A percentile compares a stretch with the other conserved stretches of the same genome.
These are phyloP conservation scores for Linnemannia exigua DNA, from an alignment of 192 early-diverging fungal species.

Conservation along the genomic window DNA sequence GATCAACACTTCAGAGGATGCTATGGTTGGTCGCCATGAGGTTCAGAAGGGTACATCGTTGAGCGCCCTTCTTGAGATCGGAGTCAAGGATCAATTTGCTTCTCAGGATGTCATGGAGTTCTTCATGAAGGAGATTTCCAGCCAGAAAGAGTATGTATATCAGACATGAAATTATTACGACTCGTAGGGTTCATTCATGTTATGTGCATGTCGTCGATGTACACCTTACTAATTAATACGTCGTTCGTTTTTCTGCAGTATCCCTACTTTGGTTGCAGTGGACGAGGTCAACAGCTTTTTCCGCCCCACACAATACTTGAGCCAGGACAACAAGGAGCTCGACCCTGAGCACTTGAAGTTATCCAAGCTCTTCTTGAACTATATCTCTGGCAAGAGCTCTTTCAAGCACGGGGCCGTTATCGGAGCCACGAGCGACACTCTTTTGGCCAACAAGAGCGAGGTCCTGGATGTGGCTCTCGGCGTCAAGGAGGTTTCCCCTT, in stretches of 20 bases:
- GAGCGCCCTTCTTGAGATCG: conserved; percentile 54
- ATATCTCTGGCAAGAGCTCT: conserved; percentile 61
- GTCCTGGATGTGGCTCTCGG: conserved; percentile 57
- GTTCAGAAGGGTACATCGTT: conserved; percentile 45
- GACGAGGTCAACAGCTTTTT: conserved; percentile 68
- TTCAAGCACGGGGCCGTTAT: conserved; percentile 61
- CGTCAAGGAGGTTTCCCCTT: conserved; percentile 45
- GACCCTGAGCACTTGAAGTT: conserved; percentile 59
- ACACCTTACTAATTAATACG: not conserved
- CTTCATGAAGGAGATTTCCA: conserved; percentile 61
- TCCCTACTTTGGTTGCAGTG: conserved; percentile 64
- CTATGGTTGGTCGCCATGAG: conserved; percentile 51
- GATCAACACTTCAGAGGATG: conserved; percentile 33
- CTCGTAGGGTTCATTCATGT: not conserved
- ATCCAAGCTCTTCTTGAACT: conserved; percentile 61
- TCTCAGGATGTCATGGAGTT: conserved; percentile 63
- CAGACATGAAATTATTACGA: not conserved
- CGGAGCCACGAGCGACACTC: conserved; percentile 51
- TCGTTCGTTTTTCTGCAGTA: conserved; percentile 23
- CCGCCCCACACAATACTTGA: conserved; percentile 60
- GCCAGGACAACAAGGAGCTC: conserved; percentile 54
- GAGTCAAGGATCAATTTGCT: conserved; percentile 58
- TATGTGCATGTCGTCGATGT: not conserved
- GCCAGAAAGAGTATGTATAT: conserved; percentile 50
- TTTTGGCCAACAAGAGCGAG: conserved; percentile 52